Percentiles rank a stretch among this genome's conserved stretches.
These are phyloP conservation scores for Brassica carinata DNA, from an alignment of 345 rosid genomes.

Conservation along the genomic window DNA sequence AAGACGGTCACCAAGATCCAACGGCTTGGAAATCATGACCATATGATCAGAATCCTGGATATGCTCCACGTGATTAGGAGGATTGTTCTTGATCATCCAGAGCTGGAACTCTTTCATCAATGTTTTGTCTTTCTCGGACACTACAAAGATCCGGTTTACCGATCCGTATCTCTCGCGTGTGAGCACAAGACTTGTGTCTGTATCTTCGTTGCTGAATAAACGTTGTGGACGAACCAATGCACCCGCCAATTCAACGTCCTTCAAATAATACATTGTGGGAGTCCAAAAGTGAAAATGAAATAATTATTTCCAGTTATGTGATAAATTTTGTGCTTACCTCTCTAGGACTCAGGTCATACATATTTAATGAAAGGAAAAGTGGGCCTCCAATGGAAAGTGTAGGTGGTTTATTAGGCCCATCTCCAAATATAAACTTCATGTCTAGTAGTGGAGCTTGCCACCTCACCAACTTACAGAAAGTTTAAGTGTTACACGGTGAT, in stretches of 20 bases:
- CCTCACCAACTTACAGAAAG: slow-evolving; percentile 34
- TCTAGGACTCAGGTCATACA: slow-evolving; percentile 58
- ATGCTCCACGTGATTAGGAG: slow-evolving; percentile 48
- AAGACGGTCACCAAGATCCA: slow-evolving; percentile 34
- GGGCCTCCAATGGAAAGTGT: slow-evolving; percentile 51
- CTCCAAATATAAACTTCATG: slow-evolving; percentile 39
- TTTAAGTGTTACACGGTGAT: neutral
- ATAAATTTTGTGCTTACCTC: slow-evolving; percentile 38
- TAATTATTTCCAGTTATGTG: neutral
- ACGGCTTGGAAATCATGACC: slow-evolving; percentile 56
- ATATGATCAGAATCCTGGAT: slow-evolving; percentile 58
- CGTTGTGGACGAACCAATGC: slow-evolving; percentile 47
- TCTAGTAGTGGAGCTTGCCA: slow-evolving; percentile 44
- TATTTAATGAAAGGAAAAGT: slow-evolving; percentile 19
- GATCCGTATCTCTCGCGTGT: slow-evolving; percentile 49
- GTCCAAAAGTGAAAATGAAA: neutral
- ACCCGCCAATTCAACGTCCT: slow-evolving; percentile 61
- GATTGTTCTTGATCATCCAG: slow-evolving; percentile 55
- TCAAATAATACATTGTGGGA: neutral
- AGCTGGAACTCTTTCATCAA: slow-evolving; percentile 29
- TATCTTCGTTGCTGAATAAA: slow-evolving; percentile 43
- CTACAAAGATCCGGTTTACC: slow-evolving; percentile 48
- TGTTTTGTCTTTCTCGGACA: slow-evolving; percentile 44
- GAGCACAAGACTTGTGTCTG: slow-evolving; percentile 42
- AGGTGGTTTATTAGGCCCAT: slow-evolving; percentile 52